These are phyloP conservation scores for Musa acuminata DNA, from an alignment of 176 grass and related monocot species.

Conservation along the genomic window DNA sequence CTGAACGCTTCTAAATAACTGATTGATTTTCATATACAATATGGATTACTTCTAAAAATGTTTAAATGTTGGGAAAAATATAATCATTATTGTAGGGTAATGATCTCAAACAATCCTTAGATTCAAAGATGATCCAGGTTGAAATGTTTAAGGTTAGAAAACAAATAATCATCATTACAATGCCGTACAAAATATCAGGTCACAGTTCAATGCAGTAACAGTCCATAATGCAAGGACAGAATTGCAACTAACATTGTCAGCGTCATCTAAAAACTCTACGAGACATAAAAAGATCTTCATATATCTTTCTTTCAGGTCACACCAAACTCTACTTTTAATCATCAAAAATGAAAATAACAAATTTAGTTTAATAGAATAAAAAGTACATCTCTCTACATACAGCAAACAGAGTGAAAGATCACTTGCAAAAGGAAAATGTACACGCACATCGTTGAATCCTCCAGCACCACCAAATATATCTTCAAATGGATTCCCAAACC, in stretches of 20 bases:
- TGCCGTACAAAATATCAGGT: background rate
- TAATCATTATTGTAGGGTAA: background rate
- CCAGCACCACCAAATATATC: constrained; percentile 52
- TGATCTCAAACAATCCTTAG: background rate
- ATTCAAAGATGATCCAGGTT: background rate
- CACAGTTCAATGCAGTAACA: background rate
- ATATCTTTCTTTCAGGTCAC: background rate
- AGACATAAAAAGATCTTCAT: background rate
- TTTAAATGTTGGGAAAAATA: no score
- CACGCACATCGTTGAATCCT: constrained; percentile 10
- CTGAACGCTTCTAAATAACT: no score
- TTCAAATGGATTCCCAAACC: constrained; percentile 72
- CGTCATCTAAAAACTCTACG: background rate
- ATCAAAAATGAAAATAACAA: background rate
- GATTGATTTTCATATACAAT: no score
- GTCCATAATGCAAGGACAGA: background rate
- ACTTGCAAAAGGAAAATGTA: constrained; percentile 5
- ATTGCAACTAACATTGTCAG: background rate
- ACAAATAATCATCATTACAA: background rate
- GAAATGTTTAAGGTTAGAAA: background rate
- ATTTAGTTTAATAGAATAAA: background rate
- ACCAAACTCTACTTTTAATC: no score
- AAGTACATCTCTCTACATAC: background rate
- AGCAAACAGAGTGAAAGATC: background rate
- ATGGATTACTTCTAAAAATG: no score